Evolutionary conservation across 176 grass and related monocot species (phyloP).

Genomic region (Oryza glumipatula): DNA sequence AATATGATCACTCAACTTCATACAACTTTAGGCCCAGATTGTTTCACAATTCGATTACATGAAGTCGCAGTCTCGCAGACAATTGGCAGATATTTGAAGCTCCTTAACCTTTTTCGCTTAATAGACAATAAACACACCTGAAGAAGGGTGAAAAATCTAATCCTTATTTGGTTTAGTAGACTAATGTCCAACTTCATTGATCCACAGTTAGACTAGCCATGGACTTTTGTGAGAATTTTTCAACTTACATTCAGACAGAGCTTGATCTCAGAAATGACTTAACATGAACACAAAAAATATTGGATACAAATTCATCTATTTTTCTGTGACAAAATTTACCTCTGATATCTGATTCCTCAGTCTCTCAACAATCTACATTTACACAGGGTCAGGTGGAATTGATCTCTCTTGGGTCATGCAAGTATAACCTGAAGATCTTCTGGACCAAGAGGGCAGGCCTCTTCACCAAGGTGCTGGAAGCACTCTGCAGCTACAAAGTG

Average conservation of each 20-base stretch:
- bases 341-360: background rate
- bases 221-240: background rate
- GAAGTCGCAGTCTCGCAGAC: no score
- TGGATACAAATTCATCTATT: background rate
- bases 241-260: background rate
- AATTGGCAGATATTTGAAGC: no score
- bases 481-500: conserved; percentile 56
- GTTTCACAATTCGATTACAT: background rate
- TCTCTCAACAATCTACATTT: background rate
- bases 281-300: background rate
- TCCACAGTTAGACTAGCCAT: conserved; percentile 6
- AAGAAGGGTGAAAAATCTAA: no score
- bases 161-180: no score
- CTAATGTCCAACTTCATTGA: background rate
- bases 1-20: background rate
- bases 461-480: conserved; percentile 75
- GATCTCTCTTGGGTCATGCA: conserved; percentile 51
- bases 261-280: background rate
- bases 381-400: conserved; percentile 62
- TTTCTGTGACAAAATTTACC: background rate
- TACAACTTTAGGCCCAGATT: background rate
- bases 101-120: no score
- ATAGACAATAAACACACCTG: no score
- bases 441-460: conserved; percentile 53
- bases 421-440: conserved; percentile 69